Percentiles rank a stretch among this genome's conserved stretches.
Conservation (phyloP, 2,329 filamentous ascomycete species). For the Cordyceps cateniannulata region DNA sequence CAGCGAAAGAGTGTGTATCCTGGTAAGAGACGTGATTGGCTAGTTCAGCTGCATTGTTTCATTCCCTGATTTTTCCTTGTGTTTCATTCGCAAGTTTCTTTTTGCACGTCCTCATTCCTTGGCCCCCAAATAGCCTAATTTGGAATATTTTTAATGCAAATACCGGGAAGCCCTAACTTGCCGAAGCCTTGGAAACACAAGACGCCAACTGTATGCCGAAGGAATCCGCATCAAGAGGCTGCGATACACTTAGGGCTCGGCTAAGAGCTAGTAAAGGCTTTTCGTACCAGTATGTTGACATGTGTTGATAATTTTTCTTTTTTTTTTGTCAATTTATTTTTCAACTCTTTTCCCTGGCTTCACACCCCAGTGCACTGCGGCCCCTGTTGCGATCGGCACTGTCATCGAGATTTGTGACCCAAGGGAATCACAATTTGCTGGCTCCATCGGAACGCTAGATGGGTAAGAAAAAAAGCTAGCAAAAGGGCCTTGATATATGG, state of each 20-base stretch:
- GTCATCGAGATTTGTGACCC: conserved; percentile 6
- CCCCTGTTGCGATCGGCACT: conserved; percentile 1
- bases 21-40: not conserved
- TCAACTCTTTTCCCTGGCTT: not conserved
- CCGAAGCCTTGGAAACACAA: not conserved
- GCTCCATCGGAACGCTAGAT: too few relatives aligned
- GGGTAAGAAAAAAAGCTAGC: not conserved
- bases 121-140: not conserved
- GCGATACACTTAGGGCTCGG: not conserved
- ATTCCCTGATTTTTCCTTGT: not conserved
- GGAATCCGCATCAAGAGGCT: not conserved
- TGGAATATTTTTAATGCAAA: not conserved
- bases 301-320: not conserved
- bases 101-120: too few relatives aligned
- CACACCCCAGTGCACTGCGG: not conserved
- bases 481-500: not conserved
- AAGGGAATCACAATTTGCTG: not conserved
- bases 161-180: not conserved
- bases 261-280: not conserved
- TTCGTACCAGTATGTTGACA: not conserved
- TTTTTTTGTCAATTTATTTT: not conserved
- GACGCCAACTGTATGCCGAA: not conserved
- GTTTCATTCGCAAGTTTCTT: not conserved
- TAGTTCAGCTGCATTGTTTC: not conserved
- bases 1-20: not conserved